These are phyloP conservation scores for Fagus crenata DNA, from an alignment of 306 rosid species.

Conservation along the genomic window DNA sequence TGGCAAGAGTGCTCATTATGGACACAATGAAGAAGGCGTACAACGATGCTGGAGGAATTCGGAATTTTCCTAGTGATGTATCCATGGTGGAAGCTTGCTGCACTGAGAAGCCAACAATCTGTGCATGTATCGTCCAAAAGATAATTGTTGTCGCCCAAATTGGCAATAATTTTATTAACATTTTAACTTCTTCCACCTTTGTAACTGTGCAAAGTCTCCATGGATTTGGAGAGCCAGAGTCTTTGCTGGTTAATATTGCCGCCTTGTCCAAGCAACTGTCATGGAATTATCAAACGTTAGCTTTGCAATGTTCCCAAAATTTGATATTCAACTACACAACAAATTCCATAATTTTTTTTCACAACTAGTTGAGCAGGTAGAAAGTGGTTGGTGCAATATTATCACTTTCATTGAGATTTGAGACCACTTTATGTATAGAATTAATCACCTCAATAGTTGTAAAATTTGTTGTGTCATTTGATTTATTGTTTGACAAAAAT, in stretches of 20 bases:
- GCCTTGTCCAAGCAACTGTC: constrained; percentile 12
- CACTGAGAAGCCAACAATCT: background rate
- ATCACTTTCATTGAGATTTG: too few relatives aligned
- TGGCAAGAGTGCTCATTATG: background rate
- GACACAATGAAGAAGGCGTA: background rate
- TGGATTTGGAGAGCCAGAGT: background rate
- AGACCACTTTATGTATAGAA: too few relatives aligned
- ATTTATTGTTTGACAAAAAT: too few relatives aligned
- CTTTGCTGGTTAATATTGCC: background rate
- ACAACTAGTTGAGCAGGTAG: too few relatives aligned
- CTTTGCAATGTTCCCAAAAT: too few relatives aligned
- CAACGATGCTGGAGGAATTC: constrained; percentile 1
- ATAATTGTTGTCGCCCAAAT: constrained; percentile 1
- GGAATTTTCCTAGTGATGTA: background rate
- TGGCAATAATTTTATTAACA: background rate
- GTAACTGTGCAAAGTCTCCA: constrained; percentile 17
- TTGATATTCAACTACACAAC: too few relatives aligned
- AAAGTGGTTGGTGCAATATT: too few relatives aligned
- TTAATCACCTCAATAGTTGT: too few relatives aligned
- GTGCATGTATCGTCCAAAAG: constrained; percentile 2
- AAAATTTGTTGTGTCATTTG: too few relatives aligned
- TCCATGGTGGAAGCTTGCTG: constrained; percentile 9
- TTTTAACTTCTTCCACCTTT: constrained; percentile 25
- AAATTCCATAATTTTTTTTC: too few relatives aligned
- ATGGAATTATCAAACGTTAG: background rate